A percentile compares a stretch with the other conserved stretches of the same genome.
phyloP scores from a whole-genome alignment of 306 rosid species.

The Canavalia gladiata region DNA sequence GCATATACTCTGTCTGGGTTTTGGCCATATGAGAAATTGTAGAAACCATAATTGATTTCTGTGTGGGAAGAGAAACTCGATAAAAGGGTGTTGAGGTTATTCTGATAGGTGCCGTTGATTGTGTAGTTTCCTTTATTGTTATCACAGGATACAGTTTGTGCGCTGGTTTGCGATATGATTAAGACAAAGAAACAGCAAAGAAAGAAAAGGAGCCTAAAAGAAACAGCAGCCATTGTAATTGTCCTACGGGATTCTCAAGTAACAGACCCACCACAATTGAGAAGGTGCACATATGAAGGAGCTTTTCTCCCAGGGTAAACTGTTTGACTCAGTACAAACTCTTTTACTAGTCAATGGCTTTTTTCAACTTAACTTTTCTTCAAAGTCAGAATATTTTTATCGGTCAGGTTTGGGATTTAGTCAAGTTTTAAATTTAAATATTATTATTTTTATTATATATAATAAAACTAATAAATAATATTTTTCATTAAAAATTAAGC shows the following conservation, averaged over 20 bases:
- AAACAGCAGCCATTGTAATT: not conserved
- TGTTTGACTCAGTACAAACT: too few species aligned
- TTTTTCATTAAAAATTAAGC: too few species aligned
- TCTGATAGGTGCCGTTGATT: conserved; percentile 43
- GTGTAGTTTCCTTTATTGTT: conserved; percentile 10
- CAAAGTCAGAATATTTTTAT: too few species aligned
- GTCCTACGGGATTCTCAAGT: not conserved
- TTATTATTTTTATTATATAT: too few species aligned
- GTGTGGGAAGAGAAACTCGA: conserved; percentile 43
- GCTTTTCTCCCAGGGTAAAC: too few species aligned
- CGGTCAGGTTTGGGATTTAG: too few species aligned
- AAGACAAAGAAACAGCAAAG: not conserved
- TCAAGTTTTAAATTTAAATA: too few species aligned
- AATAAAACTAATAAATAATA: too few species aligned
- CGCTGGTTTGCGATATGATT: not conserved
- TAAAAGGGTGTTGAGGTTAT: conserved; percentile 54
- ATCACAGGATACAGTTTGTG: not conserved
- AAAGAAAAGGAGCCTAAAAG: not conserved
- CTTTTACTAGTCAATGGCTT: too few species aligned
- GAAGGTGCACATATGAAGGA: too few species aligned
- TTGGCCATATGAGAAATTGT: conserved; percentile 45
- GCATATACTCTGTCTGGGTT: conserved; percentile 32
- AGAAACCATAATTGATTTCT: conserved; percentile 44
- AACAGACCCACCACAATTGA: too few species aligned
- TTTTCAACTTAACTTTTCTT: too few species aligned